Base-by-base conservation (phyloP, 2,329 filamentous ascomycete species). In the Parastagonospora avenae region DNA sequence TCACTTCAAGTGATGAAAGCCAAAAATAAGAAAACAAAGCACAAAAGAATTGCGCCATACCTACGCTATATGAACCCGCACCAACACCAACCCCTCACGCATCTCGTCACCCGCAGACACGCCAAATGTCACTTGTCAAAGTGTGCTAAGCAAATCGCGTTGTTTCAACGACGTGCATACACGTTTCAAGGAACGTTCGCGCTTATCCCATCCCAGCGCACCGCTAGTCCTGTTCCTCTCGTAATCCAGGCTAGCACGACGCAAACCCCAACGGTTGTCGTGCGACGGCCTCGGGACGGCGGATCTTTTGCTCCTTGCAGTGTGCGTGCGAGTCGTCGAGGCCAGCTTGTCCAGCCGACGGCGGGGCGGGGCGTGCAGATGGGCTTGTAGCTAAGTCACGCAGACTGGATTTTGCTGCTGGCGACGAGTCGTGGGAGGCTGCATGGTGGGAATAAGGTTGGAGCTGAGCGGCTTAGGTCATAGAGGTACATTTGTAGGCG, bases 91-190 rank as follows among this genome's bases (percentile, higher is more conserved):
- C 40, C 29, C 29, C 29, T 42, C 28, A 14, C 15, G 12, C 10
- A 24, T 16, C 28, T 31, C 29, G 40, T 33, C 9, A 14, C 12
- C 45, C 24, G 38, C 16, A 35, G 38, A 10, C 10, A 29, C 16
- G 24, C 48, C 45, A 42, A 36, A 27, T 31, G 33, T 45, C 45
- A 30, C 41, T 40, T 38, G 39, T 38, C 27, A 42, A 45, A 39
- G 38, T 32, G 37, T 52, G 55, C 19, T 24, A 47, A 47, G n/a
- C n/a, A 32, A 42, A 49, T 41, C 38, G 52, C 54, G 43, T 48
- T 55, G 60, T 63, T 64, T 64, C 59, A 59, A 53, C 41, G 46
- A 30, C 40, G 52, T 52, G 50, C 55, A 16, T 35, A 40, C 31
- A 33, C 38, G 62, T 64, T 64, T 64, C 62, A 62, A 14, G 35